A percentile compares a stretch with the other conserved stretches of the same genome.
phyloP scores from a whole-genome alignment of 352 stramenopile species.

The Phytophthora syringae region DNA sequence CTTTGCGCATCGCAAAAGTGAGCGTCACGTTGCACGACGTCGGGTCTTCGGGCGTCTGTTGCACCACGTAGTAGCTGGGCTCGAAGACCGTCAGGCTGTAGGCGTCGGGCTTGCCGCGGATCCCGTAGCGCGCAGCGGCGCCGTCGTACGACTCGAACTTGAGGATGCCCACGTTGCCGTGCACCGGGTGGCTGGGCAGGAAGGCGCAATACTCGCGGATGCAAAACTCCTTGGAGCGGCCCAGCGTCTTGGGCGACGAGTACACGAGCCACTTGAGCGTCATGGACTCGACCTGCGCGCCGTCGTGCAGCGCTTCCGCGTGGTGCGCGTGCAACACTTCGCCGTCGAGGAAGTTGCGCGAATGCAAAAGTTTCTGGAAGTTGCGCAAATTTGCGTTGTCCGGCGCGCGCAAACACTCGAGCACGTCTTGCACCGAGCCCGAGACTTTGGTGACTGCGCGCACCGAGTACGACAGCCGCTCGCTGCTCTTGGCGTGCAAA shows the following conservation, averaged over 20 bases:
- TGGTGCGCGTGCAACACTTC: constrained; percentile 79
- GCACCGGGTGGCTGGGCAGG: constrained; percentile 61
- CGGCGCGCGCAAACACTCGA: constrained; percentile 77
- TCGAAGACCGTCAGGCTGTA: constrained; percentile 86
- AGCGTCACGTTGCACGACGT: constrained; percentile 71
- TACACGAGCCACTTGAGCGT: constrained; percentile 87
- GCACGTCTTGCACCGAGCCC: constrained; percentile 71
- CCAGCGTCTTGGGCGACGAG: constrained; percentile 78
- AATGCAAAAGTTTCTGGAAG: constrained; percentile 81
- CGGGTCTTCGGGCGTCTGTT: constrained; percentile 67
- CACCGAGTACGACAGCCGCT: constrained; percentile 77
- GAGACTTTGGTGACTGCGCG: constrained; percentile 73
- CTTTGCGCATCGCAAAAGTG: constrained; percentile 84
- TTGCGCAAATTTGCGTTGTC: constrained; percentile 60
- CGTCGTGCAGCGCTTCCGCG: constrained; percentile 29
- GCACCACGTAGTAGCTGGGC: constrained; percentile 74
- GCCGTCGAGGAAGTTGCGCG: constrained; percentile 77
- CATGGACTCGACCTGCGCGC: no score
- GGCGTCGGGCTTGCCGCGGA: constrained; percentile 73
- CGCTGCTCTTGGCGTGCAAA: constrained; percentile 85
- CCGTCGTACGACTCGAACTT: constrained; percentile 89
- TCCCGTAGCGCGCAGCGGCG: constrained; percentile 69
- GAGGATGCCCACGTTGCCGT: constrained; percentile 68
- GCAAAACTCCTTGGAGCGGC: constrained; percentile 84
- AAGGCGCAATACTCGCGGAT: constrained; percentile 81